Base-by-base conservation (phyloP, 768 basidiomycete species). In the Daedalea quercina region DNA sequence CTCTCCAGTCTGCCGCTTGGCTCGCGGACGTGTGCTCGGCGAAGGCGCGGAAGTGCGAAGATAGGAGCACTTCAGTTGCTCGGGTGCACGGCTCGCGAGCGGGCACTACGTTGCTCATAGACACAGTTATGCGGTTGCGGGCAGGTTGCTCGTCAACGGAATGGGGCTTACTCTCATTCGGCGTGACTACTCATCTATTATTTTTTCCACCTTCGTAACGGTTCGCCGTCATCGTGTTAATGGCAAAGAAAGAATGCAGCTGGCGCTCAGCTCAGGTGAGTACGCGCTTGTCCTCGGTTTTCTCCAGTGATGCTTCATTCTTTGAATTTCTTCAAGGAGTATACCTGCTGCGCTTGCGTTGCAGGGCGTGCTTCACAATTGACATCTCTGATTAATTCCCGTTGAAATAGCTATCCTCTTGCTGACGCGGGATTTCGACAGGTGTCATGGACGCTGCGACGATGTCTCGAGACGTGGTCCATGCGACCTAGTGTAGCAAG, bases 291-390 rank as follows among this genome's bases (percentile, higher is more conserved):
- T 15, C 54, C 59, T 54, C 37, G 52, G 59, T 60, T 54, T 13
- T 47, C 24, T 58, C n/a, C n/a, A 31, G 65, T 63, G 54, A 78
- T 87, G 84, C 85, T 85, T 82, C 70, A 67, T 73, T 70, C 57
- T 69, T 84, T 85, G 88, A 89, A 90, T 90, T 90, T 90, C 88
- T 90, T 90, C 88, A 90, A 74, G 88, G 88, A 82, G 84, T 70
- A 87, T 85, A 84, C 82, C 80, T 52, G 46, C 35, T 50, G 55
- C 53, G 61, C 57, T 53, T 26, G 59, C 40, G 59, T 56, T 55
- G 59, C 66, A 62, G 83, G 85, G 79, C 68, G 76, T 72, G 87
- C 87, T 86, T 85, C 88, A 85, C 64, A 80, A 62, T 63, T 82
- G 86, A 87, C 87, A 83, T 65, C 44, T 52, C 69, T 69, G 69